Evolutionary conservation across 352 stramenopile genomes (phyloP), one percentile per base, ranked within the genome.

Genomic region (Pythium volutum): DNA sequence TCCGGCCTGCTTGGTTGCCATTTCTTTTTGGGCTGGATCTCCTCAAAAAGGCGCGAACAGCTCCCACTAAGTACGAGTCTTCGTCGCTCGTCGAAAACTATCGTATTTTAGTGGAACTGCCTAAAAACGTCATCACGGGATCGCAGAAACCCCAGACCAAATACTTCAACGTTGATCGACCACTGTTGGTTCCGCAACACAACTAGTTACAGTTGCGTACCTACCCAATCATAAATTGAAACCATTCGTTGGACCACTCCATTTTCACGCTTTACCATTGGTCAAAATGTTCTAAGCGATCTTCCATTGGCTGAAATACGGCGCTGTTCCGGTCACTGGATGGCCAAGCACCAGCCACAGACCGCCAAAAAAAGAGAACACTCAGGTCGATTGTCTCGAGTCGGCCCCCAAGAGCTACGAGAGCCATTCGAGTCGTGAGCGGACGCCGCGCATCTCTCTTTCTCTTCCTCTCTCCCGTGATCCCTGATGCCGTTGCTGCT

Each of bases 401-500:
- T 14, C 33, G 33, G 7, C 33, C 33, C 4, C 22, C 38, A 41
- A 26, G 50, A 62, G 22, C 29, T 27, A 48, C 42, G 42, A n/a
- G 42, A n/a, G 42, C 42, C 42, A 48, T 16, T 48, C 42, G 42
- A 25, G 42, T 14, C 42, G 5, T 36, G 31, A 36, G 31, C 31
- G 31, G 31, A 36, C 31, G 31, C 31, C 16, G 8, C 22, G 8
- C 20, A 29, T 36, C n/a, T n/a, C 36, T 25, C 25, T 14, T 7
- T 25, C 25, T 25, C 47, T 55, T 5, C 23, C 2, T 12, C 23
- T 16, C 33, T 1, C 22, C 50, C n/a, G n/a, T n/a, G n/a, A n/a
- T n/a, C n/a, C n/a, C n/a, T n/a, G n/a, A 67, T 67, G 34, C 34
- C 39, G 50, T 52, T 45, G 42, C 54, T 68, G 46, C 54, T 68